These are phyloP conservation scores for Rhodamnia argentea DNA, from an alignment of 345 rosid genomes.

Conservation along the genomic window DNA sequence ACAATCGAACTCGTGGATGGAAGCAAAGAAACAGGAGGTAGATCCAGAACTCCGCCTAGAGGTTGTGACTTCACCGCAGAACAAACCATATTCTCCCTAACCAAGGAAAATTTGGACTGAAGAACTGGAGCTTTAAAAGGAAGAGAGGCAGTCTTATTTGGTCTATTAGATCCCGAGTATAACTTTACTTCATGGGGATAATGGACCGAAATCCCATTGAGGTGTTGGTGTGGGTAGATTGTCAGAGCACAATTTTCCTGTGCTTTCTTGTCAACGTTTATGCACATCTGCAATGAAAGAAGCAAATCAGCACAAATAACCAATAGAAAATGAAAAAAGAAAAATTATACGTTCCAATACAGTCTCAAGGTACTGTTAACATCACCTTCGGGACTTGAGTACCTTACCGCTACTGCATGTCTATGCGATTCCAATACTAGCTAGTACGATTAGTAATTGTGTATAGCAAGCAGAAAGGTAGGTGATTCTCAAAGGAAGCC, in stretches of 20 bases:
- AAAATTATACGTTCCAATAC: neutral
- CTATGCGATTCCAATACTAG: neutral
- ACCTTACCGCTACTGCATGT: neutral
- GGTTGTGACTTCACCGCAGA: conserved; percentile 21
- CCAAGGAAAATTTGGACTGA: conserved; percentile 32
- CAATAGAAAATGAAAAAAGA: neutral
- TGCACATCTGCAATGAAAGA: conserved; percentile 11
- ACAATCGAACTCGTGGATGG: conserved; percentile 21
- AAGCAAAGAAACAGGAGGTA: conserved; percentile 17
- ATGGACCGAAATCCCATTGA: conserved; percentile 14
- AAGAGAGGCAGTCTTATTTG: conserved; percentile 29
- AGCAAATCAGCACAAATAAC: conserved; percentile 23
- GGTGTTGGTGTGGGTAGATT: conserved; percentile 19
- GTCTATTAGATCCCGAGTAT: conserved; percentile 28
- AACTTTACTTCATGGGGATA: conserved; percentile 34
- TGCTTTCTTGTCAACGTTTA: conserved; percentile 17
- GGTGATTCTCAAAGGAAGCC: neutral
- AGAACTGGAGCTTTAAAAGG: conserved; percentile 26
- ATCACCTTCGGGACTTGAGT: neutral
- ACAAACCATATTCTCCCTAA: conserved; percentile 19
- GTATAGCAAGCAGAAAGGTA: neutral
- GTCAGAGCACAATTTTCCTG: neutral
- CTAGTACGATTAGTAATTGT: neutral
- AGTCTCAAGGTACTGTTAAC: neutral
- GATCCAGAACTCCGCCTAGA: conserved; percentile 30